Evolutionary conservation across 116 monocot species (phyloP).

Genomic region (Papilionanthe hybrid): DNA sequence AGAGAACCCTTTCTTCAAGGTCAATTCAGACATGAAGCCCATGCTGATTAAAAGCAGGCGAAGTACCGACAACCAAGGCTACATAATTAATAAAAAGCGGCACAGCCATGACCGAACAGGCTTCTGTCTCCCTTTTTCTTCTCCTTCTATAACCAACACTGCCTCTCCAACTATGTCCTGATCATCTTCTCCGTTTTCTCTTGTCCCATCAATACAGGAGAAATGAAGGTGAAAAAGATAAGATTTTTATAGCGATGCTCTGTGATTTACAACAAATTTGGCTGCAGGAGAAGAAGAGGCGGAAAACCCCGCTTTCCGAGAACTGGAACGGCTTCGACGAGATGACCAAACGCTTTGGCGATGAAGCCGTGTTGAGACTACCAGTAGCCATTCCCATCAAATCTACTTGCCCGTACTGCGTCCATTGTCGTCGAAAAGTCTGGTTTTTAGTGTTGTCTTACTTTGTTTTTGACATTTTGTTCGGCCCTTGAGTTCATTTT

Average conservation of each 20-base stretch:
- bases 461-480: no score
- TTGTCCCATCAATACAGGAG: not conserved
- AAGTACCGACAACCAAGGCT: not conserved
- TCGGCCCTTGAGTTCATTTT: no score
- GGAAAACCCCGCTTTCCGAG: slow-evolving; percentile 26
- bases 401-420: not conserved
- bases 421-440: not conserved
- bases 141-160: not conserved
- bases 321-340: slow-evolving; percentile 34
- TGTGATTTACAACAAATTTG: not conserved
- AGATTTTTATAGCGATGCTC: not conserved
- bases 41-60: not conserved
- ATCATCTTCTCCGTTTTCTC: not conserved
- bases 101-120: not conserved
- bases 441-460: not conserved
- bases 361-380: slow-evolving; percentile 10
- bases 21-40: no score
- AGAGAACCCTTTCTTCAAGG: no score
- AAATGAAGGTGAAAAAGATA: not conserved
- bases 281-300: slow-evolving; percentile 17
- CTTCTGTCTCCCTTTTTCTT: not conserved
- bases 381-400: not conserved
- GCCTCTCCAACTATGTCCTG: not conserved
- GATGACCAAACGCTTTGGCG: slow-evolving; percentile 3
- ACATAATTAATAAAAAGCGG: no score